Evolutionary conservation across 768 basidiomycete genomes (phyloP), one percentile per base, ranked within the genome.

Genomic region (Nidularia pulvinata): DNA sequence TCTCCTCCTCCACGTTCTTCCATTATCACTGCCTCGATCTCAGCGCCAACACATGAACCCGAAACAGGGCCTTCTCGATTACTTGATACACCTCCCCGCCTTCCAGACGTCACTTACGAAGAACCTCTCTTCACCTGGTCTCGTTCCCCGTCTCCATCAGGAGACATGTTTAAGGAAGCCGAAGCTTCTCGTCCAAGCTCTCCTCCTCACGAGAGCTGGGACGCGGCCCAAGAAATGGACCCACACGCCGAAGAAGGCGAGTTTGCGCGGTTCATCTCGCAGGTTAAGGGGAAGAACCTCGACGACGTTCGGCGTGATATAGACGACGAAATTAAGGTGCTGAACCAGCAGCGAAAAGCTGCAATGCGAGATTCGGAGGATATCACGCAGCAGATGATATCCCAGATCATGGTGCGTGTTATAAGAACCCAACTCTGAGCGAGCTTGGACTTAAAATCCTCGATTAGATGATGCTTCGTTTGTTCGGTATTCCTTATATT

Each of bases 401-500:
- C 85, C 4, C 97, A 98, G 67, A 85, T 83, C 53, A 86, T 86
- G 84, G 84, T 85, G 62, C 11, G n/a, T n/a, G 75, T 63, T 10
- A 11, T 50, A 35, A 43, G 46, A 16, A 47, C 51, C 25, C 45
- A 48, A 33, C 9, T n/a, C 33, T 50, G 54, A 45, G n/a, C 37
- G n/a, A n/a, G n/a, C n/a, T n/a, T n/a, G n/a, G n/a, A n/a, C n/a
- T n/a, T n/a, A n/a, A n/a, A n/a, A 44, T 34, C 14, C 36, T 37
- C 14, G 14, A n/a, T n/a, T 58, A 98, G 95, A 83, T 87, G 48
- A 86, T 99, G 83, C 73, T 99, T 13, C 86, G 92, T 37, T 79
- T 97, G 16, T 98, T 98, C 61, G 97, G 97, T 10, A 97, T 98
- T 51, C 97, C 97, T 2, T 99, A 96, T 63, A 92, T 98, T 61